These are phyloP conservation scores for Pontederia crassipes DNA, from an alignment of 176 grass and related monocot species.

Conservation along the genomic window DNA sequence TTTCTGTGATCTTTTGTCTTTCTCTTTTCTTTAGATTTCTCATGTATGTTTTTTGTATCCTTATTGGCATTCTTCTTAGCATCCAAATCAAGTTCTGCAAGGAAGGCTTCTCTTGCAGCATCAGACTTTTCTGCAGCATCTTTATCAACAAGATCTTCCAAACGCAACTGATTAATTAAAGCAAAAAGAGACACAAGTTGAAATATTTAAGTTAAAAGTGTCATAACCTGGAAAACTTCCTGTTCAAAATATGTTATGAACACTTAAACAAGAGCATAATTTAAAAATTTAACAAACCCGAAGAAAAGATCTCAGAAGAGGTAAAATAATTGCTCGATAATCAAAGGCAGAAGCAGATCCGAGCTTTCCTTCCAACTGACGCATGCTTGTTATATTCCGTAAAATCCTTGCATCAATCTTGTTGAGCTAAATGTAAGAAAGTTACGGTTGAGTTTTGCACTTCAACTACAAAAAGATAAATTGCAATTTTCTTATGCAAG, in stretches of 20 bases:
- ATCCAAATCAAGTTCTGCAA: constrained; percentile 89
- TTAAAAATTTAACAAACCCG: constrained; percentile 31
- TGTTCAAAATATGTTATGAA: background rate
- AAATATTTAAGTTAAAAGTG: background rate
- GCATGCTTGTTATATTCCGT: constrained; percentile 42
- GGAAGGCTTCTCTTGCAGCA: constrained; percentile 87
- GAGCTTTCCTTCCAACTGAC: constrained; percentile 58
- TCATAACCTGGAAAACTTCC: background rate
- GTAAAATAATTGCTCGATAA: constrained; percentile 58
- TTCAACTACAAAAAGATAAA: constrained; percentile 1
- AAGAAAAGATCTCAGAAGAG: constrained; percentile 61
- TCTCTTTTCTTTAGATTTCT: constrained; percentile 84
- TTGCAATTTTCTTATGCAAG: constrained; percentile 4
- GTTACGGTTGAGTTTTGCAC: constrained; percentile 9
- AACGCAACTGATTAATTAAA: constrained; percentile 36
- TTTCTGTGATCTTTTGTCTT: constrained; percentile 64
- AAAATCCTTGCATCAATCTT: constrained; percentile 81
- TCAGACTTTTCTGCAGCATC: constrained; percentile 90
- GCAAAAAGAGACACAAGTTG: background rate
- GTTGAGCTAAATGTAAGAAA: constrained; percentile 46
- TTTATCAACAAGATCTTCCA: constrained; percentile 81
- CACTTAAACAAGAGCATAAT: constrained; percentile 3
- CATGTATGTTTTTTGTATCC: constrained; percentile 55
- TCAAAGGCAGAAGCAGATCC: constrained; percentile 54
- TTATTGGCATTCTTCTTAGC: constrained; percentile 61